Evolutionary conservation across 1,139 yeast species (phyloP), one percentile per base, ranked within the genome.

Genomic region (Blastobotrys proliferans): DNA sequence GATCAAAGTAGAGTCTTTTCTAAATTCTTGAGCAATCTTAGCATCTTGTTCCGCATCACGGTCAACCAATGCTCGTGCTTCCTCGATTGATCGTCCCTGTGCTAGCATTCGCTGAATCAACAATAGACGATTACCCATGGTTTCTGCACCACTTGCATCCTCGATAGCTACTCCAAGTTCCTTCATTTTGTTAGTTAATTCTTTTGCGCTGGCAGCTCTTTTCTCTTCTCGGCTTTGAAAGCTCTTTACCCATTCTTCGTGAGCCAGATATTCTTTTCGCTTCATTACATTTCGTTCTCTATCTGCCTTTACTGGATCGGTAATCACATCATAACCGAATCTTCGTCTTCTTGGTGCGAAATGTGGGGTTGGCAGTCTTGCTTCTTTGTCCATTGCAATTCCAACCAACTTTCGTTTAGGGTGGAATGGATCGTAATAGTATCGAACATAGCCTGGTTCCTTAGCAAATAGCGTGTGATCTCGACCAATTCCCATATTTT

Each of bases 381-480:
- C 67, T 3, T 80, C 83, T 51, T 74, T 73, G 37, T 70, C 70
- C 47, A 92, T 72, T 1, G 95, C 90, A 41, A 92, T 81, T 32
- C 98, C 98, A 45, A 88, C 87, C 59, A 85, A 85, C 62, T 83
- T 83, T 63, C 97, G 79, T 60, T 80, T 77, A 34, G 97, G 97
- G 60, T 92, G 98, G 73, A 90, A 90, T n/a, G 98, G 98, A 68
- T 92, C 97, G 51, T 80, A 70, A 64, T 92, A 92, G 67, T 79
- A 92, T 52, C 94, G 77, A 38, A 92, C 97, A 62, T 72, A 88
- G 19, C 98, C 98, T 1, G 97, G 96, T 60, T 92, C 97, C 35
- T 73, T 61, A 2, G 98, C 97, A 66, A 74, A 88, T 29, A 92
- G 77, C 2, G 98, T 92, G 62, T 90, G 97, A 63, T 92, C 98